Evolutionary conservation across 495 filamentous ascomycete species (phyloP), one percentile per base, ranked within the genome.

Genomic region (Mycothermus thermophilus): DNA sequence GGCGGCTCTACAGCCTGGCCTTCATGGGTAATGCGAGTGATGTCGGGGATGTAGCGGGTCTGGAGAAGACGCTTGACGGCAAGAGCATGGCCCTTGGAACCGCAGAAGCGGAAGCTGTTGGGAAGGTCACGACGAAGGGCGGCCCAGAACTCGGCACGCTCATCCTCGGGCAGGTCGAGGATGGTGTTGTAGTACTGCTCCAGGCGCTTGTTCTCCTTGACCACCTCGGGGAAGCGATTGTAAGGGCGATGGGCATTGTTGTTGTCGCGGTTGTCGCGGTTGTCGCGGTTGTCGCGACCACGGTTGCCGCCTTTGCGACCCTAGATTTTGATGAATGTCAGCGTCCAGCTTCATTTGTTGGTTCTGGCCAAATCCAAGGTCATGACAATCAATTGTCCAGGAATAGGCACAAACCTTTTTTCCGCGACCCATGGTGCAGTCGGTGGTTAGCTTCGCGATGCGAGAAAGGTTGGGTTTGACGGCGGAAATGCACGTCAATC

Each of bases 91-190:
- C 78, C 79, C 66, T 83, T 85, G 3, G 84, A 93, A 5, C 90
- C 88, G 32, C 85, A 83, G 58, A 97, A 97, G 23, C 92, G 72
- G 67, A 95, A 97, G 57, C 83, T 92, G 60, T 90, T 95, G 29
- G 90, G 90, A 2, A 97, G 66, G 47, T 94, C 87, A 43, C 76
- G 66, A 37, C 73, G 69, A 44, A 96, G 58, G 4, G 80, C 66
- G 5, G 64, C 60, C 90, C 90, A 97, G 59, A 96, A 96, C 3
- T 71, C 66, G 15, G 72, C 63, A 37, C 63, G 66, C 58, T 95
- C 87, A 12, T 74, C 70, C 22, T 83, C 79, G 8, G 72, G 62
- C 3, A 95, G 55, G 20, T 86, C 65, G 1, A 78, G 68, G 11
- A 83, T 67, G 35, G 63, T 55, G 55, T 92, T 79, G 63, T 97